phyloP scores from a whole-genome alignment of 2,329 filamentous ascomycete species.

The Chaetoscypha palmicola region DNA sequence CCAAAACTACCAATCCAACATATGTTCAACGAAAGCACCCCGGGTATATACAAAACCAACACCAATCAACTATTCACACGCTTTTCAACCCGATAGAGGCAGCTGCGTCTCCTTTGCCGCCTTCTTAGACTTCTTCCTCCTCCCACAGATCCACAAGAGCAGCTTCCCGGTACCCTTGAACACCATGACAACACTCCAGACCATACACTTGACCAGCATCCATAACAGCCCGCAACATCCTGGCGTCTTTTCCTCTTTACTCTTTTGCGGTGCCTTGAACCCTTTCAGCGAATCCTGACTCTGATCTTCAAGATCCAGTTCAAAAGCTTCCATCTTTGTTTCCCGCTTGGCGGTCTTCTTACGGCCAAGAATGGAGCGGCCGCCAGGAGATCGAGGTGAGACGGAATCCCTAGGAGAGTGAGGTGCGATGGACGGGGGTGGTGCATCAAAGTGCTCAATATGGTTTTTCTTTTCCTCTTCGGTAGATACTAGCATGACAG shows the following conservation, averaged over 20 bases:
- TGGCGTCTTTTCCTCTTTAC: constrained; percentile 42
- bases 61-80: too few relatives aligned
- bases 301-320: constrained; percentile 58
- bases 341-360: constrained; percentile 13
- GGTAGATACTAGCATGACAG: constrained; percentile 52
- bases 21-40: too few relatives aligned
- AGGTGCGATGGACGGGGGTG: constrained; percentile 34
- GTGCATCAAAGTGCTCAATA: constrained; percentile 52
- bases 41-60: too few relatives aligned
- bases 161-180: constrained; percentile 47
- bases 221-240: constrained; percentile 45
- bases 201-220: constrained; percentile 48
- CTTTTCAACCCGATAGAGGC: too few relatives aligned
- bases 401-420: constrained; percentile 5
- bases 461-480: constrained; percentile 46
- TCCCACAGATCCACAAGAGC: constrained; percentile 38
- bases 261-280: constrained; percentile 35
- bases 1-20: too few relatives aligned
- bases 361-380: constrained; percentile 21
- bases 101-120: not conserved
- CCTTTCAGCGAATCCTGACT: constrained; percentile 42
- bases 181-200: constrained; percentile 50
- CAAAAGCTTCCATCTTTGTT: constrained; percentile 48
- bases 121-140: constrained; percentile 31
- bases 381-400: constrained; percentile 24